Percentiles rank a stretch among this genome's conserved stretches.
Conservation (phyloP, 2,329 filamentous ascomycete species). For the Eutypella sp. region DNA sequence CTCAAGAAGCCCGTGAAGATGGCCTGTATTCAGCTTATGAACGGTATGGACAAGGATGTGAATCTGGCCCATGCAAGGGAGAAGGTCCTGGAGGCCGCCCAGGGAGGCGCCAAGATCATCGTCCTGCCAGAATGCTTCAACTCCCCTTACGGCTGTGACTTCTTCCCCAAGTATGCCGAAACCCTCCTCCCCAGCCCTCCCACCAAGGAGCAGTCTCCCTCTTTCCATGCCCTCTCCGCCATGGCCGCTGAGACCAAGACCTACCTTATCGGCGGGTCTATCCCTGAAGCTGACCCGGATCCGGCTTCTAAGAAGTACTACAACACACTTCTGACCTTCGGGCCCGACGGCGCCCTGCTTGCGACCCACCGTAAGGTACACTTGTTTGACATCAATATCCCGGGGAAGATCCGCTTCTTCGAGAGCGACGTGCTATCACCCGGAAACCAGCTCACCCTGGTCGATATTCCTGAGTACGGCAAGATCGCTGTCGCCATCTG, state of each 20-base stretch:
- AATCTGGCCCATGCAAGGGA: slow-evolving; percentile 78
- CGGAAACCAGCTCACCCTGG: slow-evolving; percentile 77
- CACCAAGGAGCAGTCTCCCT: slow-evolving; percentile 64
- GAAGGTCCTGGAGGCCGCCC: slow-evolving; percentile 78
- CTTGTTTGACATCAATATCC: slow-evolving; percentile 96
- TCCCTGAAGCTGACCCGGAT: slow-evolving; percentile 67
- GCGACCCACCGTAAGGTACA: slow-evolving; percentile 90
- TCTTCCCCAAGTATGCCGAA: slow-evolving; percentile 90
- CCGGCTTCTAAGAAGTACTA: slow-evolving; percentile 64
- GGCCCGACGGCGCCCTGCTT: slow-evolving; percentile 71
- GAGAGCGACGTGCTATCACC: slow-evolving; percentile 86
- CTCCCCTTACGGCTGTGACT: slow-evolving; percentile 86
- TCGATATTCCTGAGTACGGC: slow-evolving; percentile 86
- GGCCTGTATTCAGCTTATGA: slow-evolving; percentile 75
- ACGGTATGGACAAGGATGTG: slow-evolving; percentile 73
- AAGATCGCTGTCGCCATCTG: slow-evolving; percentile 87
- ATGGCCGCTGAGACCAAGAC: slow-evolving; percentile 74
- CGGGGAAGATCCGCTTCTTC: slow-evolving; percentile 85
- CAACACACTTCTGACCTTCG: slow-evolving; percentile 86
- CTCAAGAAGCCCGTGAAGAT: slow-evolving; percentile 76
- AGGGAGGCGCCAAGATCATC: slow-evolving; percentile 73
- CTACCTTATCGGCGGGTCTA: slow-evolving; percentile 87
- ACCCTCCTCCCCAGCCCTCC: slow-evolving; percentile 75
- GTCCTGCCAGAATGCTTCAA: slow-evolving; percentile 99
- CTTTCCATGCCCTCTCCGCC: slow-evolving; percentile 75